Conservation (phyloP, 768 basidiomycete species). For the Kwoniella sp. region DNA sequence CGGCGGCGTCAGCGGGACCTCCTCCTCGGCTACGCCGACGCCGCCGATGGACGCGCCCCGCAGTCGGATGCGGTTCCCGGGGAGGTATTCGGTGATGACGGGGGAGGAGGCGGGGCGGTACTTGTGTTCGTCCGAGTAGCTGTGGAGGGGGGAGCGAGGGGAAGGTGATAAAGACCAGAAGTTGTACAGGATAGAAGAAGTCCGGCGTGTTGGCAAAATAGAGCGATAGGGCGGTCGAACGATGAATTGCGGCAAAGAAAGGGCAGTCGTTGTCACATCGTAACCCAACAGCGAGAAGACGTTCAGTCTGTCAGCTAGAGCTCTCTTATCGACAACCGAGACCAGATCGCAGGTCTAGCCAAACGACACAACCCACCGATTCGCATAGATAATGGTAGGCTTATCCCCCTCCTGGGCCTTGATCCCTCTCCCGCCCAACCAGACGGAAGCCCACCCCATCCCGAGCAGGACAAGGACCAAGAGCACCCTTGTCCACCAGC, state of each 20-base stretch:
- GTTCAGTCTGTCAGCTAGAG: too few relatives aligned
- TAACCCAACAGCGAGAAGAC: too few relatives aligned
- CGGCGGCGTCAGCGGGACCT: slow-evolving; percentile 35
- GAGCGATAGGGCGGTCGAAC: too few relatives aligned
- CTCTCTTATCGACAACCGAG: too few relatives aligned
- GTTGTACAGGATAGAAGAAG: not conserved
- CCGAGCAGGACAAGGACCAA: slow-evolving; percentile 53
- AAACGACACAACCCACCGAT: slow-evolving; percentile 55
- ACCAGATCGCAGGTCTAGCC: not conserved
- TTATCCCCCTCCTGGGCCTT: slow-evolving; percentile 34
- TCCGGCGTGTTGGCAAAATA: too few relatives aligned
- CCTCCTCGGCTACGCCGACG: slow-evolving; percentile 40
- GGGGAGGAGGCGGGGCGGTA: slow-evolving; percentile 81
- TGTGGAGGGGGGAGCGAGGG: too few relatives aligned
- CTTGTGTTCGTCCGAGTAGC: slow-evolving; percentile 77
- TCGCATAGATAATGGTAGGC: slow-evolving; percentile 60
- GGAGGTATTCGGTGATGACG: slow-evolving; percentile 68
- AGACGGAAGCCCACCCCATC: slow-evolving; percentile 55
- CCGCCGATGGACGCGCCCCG: slow-evolving; percentile 63
- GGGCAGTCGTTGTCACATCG: too few relatives aligned
- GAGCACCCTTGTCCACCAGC: slow-evolving; percentile 55
- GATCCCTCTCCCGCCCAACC: slow-evolving; percentile 43
- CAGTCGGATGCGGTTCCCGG: slow-evolving; percentile 64
- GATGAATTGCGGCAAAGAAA: too few relatives aligned
- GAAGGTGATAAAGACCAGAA: not conserved